Base-by-base conservation (phyloP, 129 eudicot species). In the Flaveria brownii region DNA sequence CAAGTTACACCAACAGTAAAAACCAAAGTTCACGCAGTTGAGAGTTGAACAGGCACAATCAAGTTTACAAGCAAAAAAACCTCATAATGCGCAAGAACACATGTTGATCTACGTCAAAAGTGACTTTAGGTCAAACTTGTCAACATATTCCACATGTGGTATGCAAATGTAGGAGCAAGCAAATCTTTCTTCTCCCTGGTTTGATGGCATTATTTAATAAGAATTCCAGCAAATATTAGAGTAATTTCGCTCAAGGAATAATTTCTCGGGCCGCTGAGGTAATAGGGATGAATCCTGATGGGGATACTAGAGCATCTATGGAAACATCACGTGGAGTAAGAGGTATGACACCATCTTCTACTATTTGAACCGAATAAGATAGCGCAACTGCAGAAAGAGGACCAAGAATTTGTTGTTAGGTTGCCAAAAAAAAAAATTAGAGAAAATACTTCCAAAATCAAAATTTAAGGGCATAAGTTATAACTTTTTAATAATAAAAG, bases 321-420 rank as follows among this genome's bases (percentile, higher is more conserved):
- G 72, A 75, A 51, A 89, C 88, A 63, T 95, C 99, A 70, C 81
- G 83, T 51, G 92, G 91, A 72, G 99, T 89, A 6, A 89, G 73
- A 17, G 99, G 99, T 46, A 95, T 89, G 15, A 88, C 86, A 14
- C 84, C 89, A 28, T 95, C 97, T 72, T 95, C 97, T 86, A 95
- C 1, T 73, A 95, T 86, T 81, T 95, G 99, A 75, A 77, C 72
- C 26, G 99, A 91, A 84, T 95, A 95, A n/a, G 99, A 89, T 55
- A 95, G 82, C 15, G 97, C 96, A 83, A 95, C 99, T 95, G 85
- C 81, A 84, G 68, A 59, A 56, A 49, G 61, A 62, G 36, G 28
- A 18, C 45, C 22, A 77, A 66, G 15, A 46, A 25, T 43, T 78
- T 51, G 36, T 54, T 30, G n/a, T 22, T 23, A 75, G 30, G 10